Percentiles rank a stretch among this genome's conserved stretches.
These are phyloP conservation scores for Morella rubra DNA, from an alignment of 306 rosid genomes.

Conservation along the genomic window DNA sequence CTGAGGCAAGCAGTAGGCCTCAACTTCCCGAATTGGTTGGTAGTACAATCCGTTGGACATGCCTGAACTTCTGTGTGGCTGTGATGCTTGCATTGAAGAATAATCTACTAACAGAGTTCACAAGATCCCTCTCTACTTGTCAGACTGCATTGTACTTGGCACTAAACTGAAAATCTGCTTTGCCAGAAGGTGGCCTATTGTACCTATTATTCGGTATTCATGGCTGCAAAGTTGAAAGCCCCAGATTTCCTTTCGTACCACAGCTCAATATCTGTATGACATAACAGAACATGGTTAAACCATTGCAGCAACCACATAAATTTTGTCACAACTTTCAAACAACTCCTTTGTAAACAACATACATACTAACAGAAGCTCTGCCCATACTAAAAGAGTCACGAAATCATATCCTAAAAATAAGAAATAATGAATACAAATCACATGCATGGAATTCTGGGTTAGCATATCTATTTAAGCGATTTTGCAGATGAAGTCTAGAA, in stretches of 20 bases:
- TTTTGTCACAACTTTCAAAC: background rate
- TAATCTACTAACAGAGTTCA: conserved; percentile 4
- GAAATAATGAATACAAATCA: background rate
- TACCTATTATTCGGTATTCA: conserved; percentile 21
- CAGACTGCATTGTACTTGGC: background rate
- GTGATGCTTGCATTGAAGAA: conserved; percentile 73
- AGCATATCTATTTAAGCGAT: background rate
- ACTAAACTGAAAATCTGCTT: background rate
- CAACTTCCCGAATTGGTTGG: conserved; percentile 65
- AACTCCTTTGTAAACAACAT: background rate
- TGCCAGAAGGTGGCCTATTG: conserved; percentile 7
- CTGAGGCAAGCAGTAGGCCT: conserved; percentile 60
- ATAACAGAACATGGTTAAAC: conserved; percentile 12
- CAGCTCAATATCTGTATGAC: conserved; percentile 17
- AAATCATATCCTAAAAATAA: conserved; percentile 14
- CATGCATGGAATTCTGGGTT: background rate
- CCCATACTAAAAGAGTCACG: conserved; percentile 27
- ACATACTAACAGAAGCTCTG: conserved; percentile 30
- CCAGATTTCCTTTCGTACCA: conserved; percentile 18
- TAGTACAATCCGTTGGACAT: conserved; percentile 55
- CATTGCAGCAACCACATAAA: conserved; percentile 5
- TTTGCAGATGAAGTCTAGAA: background rate
- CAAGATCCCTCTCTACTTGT: conserved; percentile 5
- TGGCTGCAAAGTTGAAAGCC: conserved; percentile 3
- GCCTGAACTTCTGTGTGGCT: conserved; percentile 57